Evolutionary conservation across 2,329 filamentous ascomycete genomes (phyloP), one percentile per base, ranked within the genome.

Genomic region (Ceratocystis albifundus): DNA sequence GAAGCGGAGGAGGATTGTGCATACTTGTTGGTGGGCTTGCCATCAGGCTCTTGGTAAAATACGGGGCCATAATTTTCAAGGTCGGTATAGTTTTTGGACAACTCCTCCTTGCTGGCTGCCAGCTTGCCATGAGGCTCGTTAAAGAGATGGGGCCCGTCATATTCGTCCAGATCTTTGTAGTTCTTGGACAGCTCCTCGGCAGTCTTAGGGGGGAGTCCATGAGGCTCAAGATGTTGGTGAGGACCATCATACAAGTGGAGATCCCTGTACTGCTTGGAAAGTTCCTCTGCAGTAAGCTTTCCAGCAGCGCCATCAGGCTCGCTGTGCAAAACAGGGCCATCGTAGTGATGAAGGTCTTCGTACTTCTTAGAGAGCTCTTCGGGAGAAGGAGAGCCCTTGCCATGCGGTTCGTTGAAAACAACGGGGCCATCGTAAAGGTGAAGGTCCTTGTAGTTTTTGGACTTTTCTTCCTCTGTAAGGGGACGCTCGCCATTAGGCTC

Each of bases 381-480:
- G 0, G 74, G 70, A 50, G 69, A 66, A 61, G 66, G 62, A 3
- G 69, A 65, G 15, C 65, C 63, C 62, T 66, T 67, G 20, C 69
- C 70, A 30, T 68, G 55, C 3, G 68, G 68, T 41, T 75, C 73
- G 12, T 73, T 66, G 30, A 61, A 55, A 3, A 68, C 68, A 22
- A 70, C 69, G 1, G 71, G 71, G n/a, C 71, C 70, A 69, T 66
- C 59, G 69, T 81, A 80, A 66, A 75, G 72, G 64, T 73, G 71
- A 59, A 80, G 70, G 68, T 80, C 78, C 3, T 74, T 71, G 61
- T 78, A 77, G 2, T 71, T 59, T 65, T 76, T 76, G 7, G 74
- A 74, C 50, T 71, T 68, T 68, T 77, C 75, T 64, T 76, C 75
- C 0, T 72, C 53, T 15, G 73, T 72, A n/a, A 69, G 67, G 20